phyloP scores from a whole-genome alignment of 768 basidiomycete species.

The Butyriboletus loyo region DNA sequence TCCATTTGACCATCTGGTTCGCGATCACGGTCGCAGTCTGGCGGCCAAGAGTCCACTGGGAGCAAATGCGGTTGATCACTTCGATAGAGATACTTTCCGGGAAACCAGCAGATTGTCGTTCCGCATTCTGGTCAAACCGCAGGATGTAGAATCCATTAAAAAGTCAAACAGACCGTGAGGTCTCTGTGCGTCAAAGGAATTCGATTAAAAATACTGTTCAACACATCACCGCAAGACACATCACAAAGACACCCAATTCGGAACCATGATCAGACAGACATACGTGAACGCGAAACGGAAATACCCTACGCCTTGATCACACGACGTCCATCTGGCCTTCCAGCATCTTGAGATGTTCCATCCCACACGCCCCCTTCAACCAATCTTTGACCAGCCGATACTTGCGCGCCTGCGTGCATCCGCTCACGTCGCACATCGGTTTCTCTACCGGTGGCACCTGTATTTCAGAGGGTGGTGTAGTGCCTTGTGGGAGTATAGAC shows the following conservation, averaged over 20 bases:
- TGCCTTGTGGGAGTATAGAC: slow-evolving; percentile 19
- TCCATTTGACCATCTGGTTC: too few relatives aligned
- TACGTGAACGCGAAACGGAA: background rate
- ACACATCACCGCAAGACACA: background rate
- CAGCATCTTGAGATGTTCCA: slow-evolving; percentile 58
- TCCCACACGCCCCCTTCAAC: slow-evolving; percentile 59
- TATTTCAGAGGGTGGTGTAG: slow-evolving; percentile 7
- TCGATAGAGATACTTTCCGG: too few relatives aligned
- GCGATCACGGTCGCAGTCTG: too few relatives aligned
- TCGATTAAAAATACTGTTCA: background rate
- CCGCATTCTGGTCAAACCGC: too few relatives aligned
- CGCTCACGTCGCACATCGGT: slow-evolving; percentile 51
- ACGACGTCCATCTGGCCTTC: slow-evolving; percentile 30
- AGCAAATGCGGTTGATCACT: too few relatives aligned
- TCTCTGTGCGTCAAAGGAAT: too few relatives aligned
- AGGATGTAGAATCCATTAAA: too few relatives aligned
- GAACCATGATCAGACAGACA: background rate
- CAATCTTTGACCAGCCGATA: slow-evolving; percentile 67
- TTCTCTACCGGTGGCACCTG: slow-evolving; percentile 6
- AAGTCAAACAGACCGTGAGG: background rate
- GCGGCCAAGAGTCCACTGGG: too few relatives aligned
- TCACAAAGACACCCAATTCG: background rate
- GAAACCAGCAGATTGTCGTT: too few relatives aligned
- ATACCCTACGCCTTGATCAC: background rate
- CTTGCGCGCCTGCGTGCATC: slow-evolving; percentile 54